Evolutionary conservation across 805 yeast genomes (phyloP).

Genomic region (Hanseniaspora lachancei): DNA sequence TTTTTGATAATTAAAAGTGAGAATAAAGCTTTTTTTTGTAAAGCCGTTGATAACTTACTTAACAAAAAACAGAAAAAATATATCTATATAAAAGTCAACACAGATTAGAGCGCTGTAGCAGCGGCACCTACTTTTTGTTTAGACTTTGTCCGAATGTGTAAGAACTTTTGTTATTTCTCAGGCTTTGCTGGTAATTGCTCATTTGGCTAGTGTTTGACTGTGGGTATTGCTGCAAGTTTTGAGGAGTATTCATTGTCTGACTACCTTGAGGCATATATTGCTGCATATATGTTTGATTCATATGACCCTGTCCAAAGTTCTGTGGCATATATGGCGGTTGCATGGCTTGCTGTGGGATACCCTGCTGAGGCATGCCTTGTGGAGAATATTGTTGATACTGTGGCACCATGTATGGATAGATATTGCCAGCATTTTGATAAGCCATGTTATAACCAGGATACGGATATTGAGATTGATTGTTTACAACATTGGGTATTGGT

Average conservation of each 20-base stretch:
- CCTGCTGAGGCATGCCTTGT: constrained; percentile 3
- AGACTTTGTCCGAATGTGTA: not conserved
- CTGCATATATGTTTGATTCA: constrained; percentile 14
- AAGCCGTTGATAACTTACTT: no score
- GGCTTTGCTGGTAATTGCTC: constrained; percentile 14
- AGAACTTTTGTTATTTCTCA: not conserved
- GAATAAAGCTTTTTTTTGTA: no score
- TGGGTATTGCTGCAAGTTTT: constrained; percentile 20
- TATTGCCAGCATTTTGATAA: not conserved
- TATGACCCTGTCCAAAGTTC: constrained; percentile 15
- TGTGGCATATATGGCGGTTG: constrained; percentile 15
- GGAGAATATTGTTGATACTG: constrained; percentile 9
- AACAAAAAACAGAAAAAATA: no score
- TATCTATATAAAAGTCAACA: no score
- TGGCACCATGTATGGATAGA: constrained; percentile 5
- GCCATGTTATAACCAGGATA: not conserved
- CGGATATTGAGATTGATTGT: not conserved
- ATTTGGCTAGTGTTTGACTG: not conserved
- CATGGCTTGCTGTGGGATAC: not conserved
- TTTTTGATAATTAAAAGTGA: no score
- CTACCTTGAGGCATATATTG: constrained; percentile 15
- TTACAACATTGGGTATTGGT: not conserved
- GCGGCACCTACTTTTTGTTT: not conserved
- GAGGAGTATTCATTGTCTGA: constrained; percentile 19
- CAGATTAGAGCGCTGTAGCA: no score